Conservation (phyloP, 164 flowering plant genomes). For the Nymphaea thermarum region DNA sequence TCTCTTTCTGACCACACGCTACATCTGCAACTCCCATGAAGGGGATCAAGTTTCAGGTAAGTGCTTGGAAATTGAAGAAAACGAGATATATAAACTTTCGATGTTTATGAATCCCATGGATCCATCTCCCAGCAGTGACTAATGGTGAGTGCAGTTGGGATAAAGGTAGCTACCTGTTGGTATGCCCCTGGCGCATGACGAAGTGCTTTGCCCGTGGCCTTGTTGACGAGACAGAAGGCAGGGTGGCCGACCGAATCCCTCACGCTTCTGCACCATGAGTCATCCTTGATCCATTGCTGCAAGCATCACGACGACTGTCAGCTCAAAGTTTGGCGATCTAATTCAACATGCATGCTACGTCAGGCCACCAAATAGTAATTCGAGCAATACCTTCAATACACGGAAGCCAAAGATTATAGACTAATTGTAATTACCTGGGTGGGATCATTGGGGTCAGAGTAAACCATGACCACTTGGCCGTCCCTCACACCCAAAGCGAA, state of each 20-base stretch:
- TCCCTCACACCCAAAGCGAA: constrained; percentile 1
- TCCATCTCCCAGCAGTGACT: too few relatives aligned
- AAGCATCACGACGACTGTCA: background rate
- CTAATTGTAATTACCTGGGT: background rate
- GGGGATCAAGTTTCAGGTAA: too few relatives aligned
- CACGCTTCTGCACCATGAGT: constrained; percentile 1
- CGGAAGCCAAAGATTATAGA: too few relatives aligned
- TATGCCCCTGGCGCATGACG: constrained; percentile 2
- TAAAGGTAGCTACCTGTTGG: background rate
- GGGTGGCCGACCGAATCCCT: constrained; percentile 1
- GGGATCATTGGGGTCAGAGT: background rate
- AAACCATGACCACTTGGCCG: background rate
- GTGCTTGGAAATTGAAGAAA: too few relatives aligned
- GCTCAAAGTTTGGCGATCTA: background rate
- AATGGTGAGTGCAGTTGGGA: background rate
- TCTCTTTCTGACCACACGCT: too few relatives aligned
- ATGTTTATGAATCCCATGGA: too few relatives aligned
- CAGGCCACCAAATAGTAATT: too few relatives aligned
- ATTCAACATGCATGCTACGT: background rate
- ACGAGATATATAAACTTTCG: too few relatives aligned
- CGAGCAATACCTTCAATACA: too few relatives aligned
- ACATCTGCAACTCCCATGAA: too few relatives aligned
- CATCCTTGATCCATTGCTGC: constrained; percentile 5
- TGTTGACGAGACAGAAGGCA: constrained; percentile 2
- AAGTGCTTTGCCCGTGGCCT: constrained; percentile 3